phyloP scores from a whole-genome alignment of 208 protist genomes.

The Vickermania ingenoplastis region DNA sequence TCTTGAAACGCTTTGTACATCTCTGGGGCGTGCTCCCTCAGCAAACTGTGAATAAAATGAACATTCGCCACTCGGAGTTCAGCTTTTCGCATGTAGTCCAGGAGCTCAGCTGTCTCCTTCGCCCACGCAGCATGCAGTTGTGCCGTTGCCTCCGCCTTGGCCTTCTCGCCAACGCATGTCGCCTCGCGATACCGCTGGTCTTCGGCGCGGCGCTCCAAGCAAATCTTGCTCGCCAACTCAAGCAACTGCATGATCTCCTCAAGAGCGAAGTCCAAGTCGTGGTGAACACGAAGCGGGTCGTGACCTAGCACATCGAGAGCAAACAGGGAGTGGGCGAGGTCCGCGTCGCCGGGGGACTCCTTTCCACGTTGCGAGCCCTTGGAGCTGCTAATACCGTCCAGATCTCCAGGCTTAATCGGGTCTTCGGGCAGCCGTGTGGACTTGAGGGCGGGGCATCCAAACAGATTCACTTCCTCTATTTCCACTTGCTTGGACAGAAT shows the following conservation, averaged over 20 bases:
- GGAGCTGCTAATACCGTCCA: not conserved
- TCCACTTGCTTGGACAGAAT: not conserved
- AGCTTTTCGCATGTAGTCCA: conserved; percentile 7
- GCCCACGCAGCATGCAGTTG: not conserved
- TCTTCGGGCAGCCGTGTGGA: not conserved
- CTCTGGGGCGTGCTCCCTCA: conserved; percentile 11
- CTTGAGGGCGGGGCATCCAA: not conserved
- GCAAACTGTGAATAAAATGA: conserved; percentile 12
- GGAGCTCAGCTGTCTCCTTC: conserved; percentile 7
- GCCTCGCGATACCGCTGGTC: conserved; percentile 8
- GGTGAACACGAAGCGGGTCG: conserved; percentile 9
- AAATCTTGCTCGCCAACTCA: conserved; percentile 6
- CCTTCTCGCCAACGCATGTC: conserved; percentile 1
- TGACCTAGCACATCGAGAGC: conserved; percentile 12
- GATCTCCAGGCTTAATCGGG: not conserved
- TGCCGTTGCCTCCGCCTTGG: not conserved
- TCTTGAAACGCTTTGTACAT: conserved; percentile 8
- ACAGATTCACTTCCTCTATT: not conserved
- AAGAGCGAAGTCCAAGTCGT: conserved; percentile 13
- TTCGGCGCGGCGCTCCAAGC: conserved; percentile 7
- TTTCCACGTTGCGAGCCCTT: not conserved
- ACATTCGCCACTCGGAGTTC: conserved; percentile 9
- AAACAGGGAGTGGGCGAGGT: conserved; percentile 13
- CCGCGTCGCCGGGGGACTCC: not conserved
- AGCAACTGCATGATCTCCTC: conserved; percentile 14